Base-by-base conservation (phyloP, 2,329 filamentous ascomycete genomes). In the Myrmaecium sp. region DNA sequence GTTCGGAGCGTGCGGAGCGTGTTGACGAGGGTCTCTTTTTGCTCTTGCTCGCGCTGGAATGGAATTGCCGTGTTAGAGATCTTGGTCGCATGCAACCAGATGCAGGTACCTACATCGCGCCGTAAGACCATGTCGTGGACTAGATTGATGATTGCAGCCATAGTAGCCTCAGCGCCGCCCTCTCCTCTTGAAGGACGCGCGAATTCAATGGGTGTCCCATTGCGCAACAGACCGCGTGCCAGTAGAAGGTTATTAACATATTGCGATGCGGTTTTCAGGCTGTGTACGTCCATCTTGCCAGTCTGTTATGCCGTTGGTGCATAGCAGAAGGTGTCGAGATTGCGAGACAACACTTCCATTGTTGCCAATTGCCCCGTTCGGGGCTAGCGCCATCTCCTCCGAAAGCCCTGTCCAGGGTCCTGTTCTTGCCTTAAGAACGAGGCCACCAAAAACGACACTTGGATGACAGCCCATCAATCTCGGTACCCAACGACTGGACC, bases 101-200 rank as follows among this genome's bases (percentile, higher is more conserved):
- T 17, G 10, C 12, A 21, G 16, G 14, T 7, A 31, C 72, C 41
- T 60, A 92, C 82, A 50, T 98, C 89, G 60, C 84, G 71, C 38
- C 84, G 70, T 33, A 94, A 51, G 32, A 98, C 81, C 39, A 98
- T 55, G 47, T 98, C 89, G 52, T 98, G 93, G 25, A 98, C 72
- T 14, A 98, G 66, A 46, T 86, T 79, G 56, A 98, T 93, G 40
- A 95, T 74, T 37, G 73, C 70, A 12, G 78, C 76, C 73, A 89
- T 86, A 11, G 78, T 79, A 26, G 66, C 68, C 43, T 66, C 65
- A 19, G 69, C 62, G 11, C 67, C 69, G 11, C 64, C 64, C 35
- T 74, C 68, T 32, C 62, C 65, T 35, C 69, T 62, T 28, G 69
- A 69, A 6, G 79, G 75, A 34, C 70, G 60, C 33, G 78, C 73